Evolutionary conservation across 1,284 basidiomycete species (phyloP), one percentile per base, ranked within the genome.

Genomic region (Grifola frondosa): DNA sequence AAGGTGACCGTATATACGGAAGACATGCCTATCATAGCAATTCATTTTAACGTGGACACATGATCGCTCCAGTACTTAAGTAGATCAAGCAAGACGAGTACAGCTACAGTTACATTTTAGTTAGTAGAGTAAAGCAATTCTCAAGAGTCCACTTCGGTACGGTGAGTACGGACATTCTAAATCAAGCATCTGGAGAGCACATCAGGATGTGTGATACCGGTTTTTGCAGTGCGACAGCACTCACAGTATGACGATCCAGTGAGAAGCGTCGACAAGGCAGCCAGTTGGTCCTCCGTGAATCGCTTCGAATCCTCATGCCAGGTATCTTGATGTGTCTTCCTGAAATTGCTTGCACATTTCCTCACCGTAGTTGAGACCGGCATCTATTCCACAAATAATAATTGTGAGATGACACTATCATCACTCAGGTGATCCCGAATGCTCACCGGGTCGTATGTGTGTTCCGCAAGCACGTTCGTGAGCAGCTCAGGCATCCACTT

Each of bases 261-360:
- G 24, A 88, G 62, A 34, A 89, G 65, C 15, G 85, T 87, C 17
- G 84, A 86, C 42, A 90, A 64, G 11, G 82, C 79, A 11, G 73
- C 74, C 22, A 88, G 67, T 61, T 88, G 86, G 40, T 87, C 83
- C 40, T 88, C 81, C 23, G 79, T 73, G 61, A 92, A 92, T 39
- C 78, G 73, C 59, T 83, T 80, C 38, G 77, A 78, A 60, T 91
- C 88, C 64, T 91, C 88, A 51, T 87, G 81, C 89, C 88, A 91
- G 19, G 87, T 91, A 66, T 90, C 87, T 61, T 85, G 81, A 61
- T 89, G 84, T 19, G 84, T 87, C 68, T 81, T 80, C 63, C 82
- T 84, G 67, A 88, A 88, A 47, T 79, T 83, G 50, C 81, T 77
- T 5, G 85, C 85, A 55, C 83, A 87, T 52, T 81, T 84, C 30